Evolutionary conservation across 78 protist species (phyloP).

Genomic region (Protostelium mycophagum): DNA sequence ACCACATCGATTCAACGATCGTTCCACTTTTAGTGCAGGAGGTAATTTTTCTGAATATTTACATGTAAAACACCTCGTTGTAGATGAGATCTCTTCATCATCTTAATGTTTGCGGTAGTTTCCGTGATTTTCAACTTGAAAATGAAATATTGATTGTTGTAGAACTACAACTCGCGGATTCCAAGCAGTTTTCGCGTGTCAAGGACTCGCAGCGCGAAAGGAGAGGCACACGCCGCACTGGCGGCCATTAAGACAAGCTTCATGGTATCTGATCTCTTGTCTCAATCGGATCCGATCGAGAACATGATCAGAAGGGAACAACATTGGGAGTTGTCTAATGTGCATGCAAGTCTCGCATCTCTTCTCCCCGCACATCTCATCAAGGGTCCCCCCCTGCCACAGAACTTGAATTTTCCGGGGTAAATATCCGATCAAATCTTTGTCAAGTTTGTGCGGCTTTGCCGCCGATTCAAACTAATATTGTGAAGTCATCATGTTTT

Average conservation of each 20-base stretch:
- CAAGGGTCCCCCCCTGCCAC: not conserved
- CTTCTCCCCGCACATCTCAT: not conserved
- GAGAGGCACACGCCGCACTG: not conserved
- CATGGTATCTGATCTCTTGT: not conserved
- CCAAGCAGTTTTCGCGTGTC: not conserved
- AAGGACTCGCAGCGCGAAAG: not conserved
- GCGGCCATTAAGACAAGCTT: not conserved
- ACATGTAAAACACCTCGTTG: too few species aligned
- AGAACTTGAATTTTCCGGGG: not conserved
- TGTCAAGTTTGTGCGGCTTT: not conserved
- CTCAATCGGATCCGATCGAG: not conserved
- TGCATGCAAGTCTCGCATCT: not conserved
- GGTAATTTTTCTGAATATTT: too few species aligned
- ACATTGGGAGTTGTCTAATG: not conserved
- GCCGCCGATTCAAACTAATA: too few species aligned
- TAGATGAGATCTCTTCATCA: too few species aligned
- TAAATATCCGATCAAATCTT: not conserved
- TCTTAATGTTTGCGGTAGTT: too few species aligned
- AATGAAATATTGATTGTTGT: not conserved
- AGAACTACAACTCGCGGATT: not conserved
- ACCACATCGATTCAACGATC: slow-evolving; percentile 32
- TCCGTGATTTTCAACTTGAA: not conserved
- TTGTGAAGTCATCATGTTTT: too few species aligned
- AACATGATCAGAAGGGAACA: not conserved
- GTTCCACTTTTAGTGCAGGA: slow-evolving; percentile 63